Percentiles rank a stretch among this genome's conserved stretches.
phyloP scores from a whole-genome alignment of 176 grass and related monocot species.

The Zoysia pacifica region DNA sequence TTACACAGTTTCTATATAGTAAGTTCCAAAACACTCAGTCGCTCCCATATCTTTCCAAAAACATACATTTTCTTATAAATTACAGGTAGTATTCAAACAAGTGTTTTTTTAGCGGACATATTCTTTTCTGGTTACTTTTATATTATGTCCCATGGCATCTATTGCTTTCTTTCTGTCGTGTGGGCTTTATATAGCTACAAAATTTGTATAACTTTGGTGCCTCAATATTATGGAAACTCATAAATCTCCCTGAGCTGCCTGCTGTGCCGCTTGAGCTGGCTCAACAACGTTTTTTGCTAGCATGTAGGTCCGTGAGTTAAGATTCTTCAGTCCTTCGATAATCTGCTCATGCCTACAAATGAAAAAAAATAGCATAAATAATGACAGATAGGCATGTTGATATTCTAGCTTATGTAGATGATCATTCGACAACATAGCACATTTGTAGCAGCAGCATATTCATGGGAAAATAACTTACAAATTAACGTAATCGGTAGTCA shows the following conservation, averaged over 20 bases:
- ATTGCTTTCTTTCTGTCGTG: too few relatives aligned
- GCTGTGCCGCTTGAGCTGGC: conserved; percentile 66
- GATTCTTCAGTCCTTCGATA: conserved; percentile 80
- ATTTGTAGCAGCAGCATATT: neutral
- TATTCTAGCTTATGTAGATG: neutral
- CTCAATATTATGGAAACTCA: conserved; percentile 20
- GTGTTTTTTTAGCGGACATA: too few relatives aligned
- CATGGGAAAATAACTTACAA: conserved; percentile 62
- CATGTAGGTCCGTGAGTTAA: conserved; percentile 74
- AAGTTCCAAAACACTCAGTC: too few relatives aligned
- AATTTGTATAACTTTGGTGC: neutral
- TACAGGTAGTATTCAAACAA: too few relatives aligned
- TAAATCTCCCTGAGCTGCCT: conserved; percentile 46
- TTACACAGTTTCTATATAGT: too few relatives aligned
- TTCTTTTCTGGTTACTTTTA: too few relatives aligned
- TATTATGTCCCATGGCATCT: too few relatives aligned
- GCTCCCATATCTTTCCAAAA: too few relatives aligned
- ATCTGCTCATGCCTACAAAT: conserved; percentile 77
- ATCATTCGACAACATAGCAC: neutral
- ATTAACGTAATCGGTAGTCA: conserved; percentile 65
- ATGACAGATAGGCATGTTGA: neutral
- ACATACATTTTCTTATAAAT: too few relatives aligned
- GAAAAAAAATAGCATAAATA: neutral
- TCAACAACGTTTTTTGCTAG: conserved; percentile 87
- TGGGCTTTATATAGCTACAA: too few relatives aligned